These are phyloP conservation scores for Lentinula boryana DNA, from an alignment of 768 basidiomycete genomes.

Conservation along the genomic window DNA sequence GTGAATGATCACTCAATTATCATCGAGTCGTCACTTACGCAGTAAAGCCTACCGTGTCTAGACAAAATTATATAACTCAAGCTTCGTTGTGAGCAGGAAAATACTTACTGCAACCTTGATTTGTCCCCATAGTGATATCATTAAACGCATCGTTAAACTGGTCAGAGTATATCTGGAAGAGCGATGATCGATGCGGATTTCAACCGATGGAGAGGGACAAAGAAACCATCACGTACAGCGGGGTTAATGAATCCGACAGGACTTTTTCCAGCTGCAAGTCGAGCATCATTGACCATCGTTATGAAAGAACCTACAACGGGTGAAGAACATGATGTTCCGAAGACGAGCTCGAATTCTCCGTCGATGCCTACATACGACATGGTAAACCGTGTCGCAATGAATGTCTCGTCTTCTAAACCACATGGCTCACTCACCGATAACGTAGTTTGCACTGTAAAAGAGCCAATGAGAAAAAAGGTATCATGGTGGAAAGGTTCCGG, in stretches of 20 bases:
- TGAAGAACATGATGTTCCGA: constrained; percentile 44
- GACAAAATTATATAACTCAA: neutral
- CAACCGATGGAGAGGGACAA: neutral
- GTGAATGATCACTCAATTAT: constrained; percentile 11
- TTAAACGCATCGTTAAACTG: constrained; percentile 29
- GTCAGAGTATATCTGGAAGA: constrained; percentile 28
- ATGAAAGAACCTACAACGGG: constrained; percentile 46
- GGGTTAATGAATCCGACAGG: constrained; percentile 49
- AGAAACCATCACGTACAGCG: constrained; percentile 18
- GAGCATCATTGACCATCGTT: constrained; percentile 47
- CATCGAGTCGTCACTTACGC: constrained; percentile 11
- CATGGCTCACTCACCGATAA: constrained; percentile 23
- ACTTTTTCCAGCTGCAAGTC: constrained; percentile 33
- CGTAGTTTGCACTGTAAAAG: constrained; percentile 28
- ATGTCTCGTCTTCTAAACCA: neutral
- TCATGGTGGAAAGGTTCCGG: neutral
- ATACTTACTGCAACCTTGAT: constrained; percentile 31
- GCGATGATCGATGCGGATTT: neutral
- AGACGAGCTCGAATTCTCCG: constrained; percentile 32
- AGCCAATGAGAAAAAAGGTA: neutral
- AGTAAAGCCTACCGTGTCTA: constrained; percentile 18
- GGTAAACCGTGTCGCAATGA: neutral
- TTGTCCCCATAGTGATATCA: constrained; percentile 34
- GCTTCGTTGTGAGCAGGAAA: neutral
- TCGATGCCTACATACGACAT: constrained; percentile 20